A percentile compares a stretch with the other conserved stretches of the same genome.
Conservation (phyloP, 768 basidiomycete genomes). For the Pisolithus microcarpus region DNA sequence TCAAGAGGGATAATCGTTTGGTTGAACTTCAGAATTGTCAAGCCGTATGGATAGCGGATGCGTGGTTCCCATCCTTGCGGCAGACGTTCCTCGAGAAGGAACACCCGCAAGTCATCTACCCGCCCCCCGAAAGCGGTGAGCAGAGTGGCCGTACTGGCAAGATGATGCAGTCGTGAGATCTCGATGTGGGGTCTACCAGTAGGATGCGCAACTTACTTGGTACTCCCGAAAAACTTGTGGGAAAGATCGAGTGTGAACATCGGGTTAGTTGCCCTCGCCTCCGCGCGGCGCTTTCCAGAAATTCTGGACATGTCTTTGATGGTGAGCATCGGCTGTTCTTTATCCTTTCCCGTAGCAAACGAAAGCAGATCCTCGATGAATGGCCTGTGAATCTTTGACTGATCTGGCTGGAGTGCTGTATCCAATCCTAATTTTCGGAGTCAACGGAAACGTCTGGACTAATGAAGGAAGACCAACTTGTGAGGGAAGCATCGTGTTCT, state of each 20-base stretch:
- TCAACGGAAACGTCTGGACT: background rate
- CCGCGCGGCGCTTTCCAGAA: conserved; percentile 53
- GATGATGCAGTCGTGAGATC: background rate
- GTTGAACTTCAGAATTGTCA: conserved; percentile 59
- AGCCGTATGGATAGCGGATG: conserved; percentile 43
- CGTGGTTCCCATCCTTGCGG: conserved; percentile 68
- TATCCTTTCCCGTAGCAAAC: conserved; percentile 52
- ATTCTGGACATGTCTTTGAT: conserved; percentile 50
- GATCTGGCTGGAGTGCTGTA: conserved; percentile 38
- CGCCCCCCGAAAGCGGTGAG: conserved; percentile 64
- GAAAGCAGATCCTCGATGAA: conserved; percentile 52
- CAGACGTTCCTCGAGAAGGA: conserved; percentile 62
- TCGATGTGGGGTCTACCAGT: background rate
- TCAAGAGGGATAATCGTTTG: conserved; percentile 20
- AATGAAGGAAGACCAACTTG: conserved; percentile 13
- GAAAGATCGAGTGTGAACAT: conserved; percentile 42
- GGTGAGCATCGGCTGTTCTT: conserved; percentile 46
- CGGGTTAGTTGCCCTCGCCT: conserved; percentile 46
- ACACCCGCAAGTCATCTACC: conserved; percentile 43
- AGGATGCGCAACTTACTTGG: conserved; percentile 44
- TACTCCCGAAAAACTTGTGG: conserved; percentile 59
- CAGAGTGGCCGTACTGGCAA: conserved; percentile 54
- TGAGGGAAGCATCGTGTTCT: conserved; percentile 17
- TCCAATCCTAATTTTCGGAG: conserved; percentile 45
- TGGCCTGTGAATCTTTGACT: conserved; percentile 42